These are phyloP conservation scores for Isabelozyma gotoi DNA, from an alignment of 805 yeast genomes.

Conservation along the genomic window DNA sequence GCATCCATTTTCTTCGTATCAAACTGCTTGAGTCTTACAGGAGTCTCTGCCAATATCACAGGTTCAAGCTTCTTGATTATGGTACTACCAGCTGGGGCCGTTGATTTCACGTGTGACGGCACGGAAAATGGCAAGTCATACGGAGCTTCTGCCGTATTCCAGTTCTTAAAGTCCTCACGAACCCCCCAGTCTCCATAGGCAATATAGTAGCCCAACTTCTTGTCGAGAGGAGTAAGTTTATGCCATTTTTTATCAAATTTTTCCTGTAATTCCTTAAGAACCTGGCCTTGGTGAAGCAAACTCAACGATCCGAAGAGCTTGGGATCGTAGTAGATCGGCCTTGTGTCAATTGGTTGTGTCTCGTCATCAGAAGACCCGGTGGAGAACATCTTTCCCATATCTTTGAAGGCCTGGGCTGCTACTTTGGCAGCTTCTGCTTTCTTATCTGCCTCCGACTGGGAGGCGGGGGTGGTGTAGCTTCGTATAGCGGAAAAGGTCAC, in stretches of 20 bases:
- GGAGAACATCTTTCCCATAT: constrained; percentile 38
- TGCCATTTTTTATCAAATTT: constrained; percentile 59
- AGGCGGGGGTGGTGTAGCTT: background rate
- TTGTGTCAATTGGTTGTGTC: constrained; percentile 47
- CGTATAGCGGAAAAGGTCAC: background rate
- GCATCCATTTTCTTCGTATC: constrained; percentile 57
- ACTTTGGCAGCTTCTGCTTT: constrained; percentile 35
- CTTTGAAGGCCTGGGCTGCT: constrained; percentile 40
- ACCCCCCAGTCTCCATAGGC: constrained; percentile 74
- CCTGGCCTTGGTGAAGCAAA: constrained; percentile 58
- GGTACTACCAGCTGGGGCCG: constrained; percentile 22
- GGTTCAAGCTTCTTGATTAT: constrained; percentile 33
- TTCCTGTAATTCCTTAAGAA: constrained; percentile 49
- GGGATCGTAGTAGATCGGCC: constrained; percentile 42
- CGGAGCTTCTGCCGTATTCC: constrained; percentile 47
- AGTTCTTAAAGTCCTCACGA: constrained; percentile 53
- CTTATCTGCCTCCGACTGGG: constrained; percentile 2
- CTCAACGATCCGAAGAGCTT: constrained; percentile 27
- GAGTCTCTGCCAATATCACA: constrained; percentile 43
- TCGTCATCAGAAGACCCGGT: constrained; percentile 34
- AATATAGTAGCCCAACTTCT: constrained; percentile 58
- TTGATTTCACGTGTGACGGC: constrained; percentile 32
- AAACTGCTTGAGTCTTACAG: constrained; percentile 44
- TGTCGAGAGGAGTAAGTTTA: constrained; percentile 45
- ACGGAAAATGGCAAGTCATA: constrained; percentile 58